Evolutionary conservation across 108 stramenopile genomes (phyloP).

Genomic region (Nannochloropsis granulata): DNA sequence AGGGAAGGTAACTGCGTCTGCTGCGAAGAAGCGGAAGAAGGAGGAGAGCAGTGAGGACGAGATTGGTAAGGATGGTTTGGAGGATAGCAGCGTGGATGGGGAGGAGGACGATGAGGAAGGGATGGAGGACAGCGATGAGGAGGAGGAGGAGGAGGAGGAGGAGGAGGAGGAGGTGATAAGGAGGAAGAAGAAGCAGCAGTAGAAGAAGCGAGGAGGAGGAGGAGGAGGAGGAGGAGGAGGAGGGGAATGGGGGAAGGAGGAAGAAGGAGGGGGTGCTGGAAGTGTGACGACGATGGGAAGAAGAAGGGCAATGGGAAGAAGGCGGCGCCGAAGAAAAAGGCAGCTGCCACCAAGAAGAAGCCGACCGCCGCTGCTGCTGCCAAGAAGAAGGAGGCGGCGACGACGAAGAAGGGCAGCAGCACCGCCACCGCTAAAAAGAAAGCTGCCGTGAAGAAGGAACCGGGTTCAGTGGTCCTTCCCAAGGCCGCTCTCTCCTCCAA

Average conservation of each 20-base stretch:
- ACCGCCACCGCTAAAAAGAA: not conserved
- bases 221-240: not conserved
- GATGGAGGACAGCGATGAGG: not conserved
- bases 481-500: constrained; percentile 9
- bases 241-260: not conserved
- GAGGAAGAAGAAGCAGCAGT: not conserved
- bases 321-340: constrained; percentile 16
- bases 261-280: not conserved
- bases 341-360: not conserved
- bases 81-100: not conserved
- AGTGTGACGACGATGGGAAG: constrained; percentile 16
- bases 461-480: not conserved
- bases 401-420: not conserved
- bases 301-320: constrained; percentile 8
- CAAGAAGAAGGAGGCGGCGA: not conserved
- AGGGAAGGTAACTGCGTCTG: not conserved
- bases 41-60: constrained; percentile 1
- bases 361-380: constrained; percentile 6
- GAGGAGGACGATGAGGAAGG: not conserved
- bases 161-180: not conserved
- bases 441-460: not conserved
- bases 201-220: not conserved
- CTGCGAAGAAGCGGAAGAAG: not conserved
- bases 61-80: not conserved
- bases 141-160: not conserved